Conservation (phyloP, 305 asterid species). For the Fraxinus floribunda region DNA sequence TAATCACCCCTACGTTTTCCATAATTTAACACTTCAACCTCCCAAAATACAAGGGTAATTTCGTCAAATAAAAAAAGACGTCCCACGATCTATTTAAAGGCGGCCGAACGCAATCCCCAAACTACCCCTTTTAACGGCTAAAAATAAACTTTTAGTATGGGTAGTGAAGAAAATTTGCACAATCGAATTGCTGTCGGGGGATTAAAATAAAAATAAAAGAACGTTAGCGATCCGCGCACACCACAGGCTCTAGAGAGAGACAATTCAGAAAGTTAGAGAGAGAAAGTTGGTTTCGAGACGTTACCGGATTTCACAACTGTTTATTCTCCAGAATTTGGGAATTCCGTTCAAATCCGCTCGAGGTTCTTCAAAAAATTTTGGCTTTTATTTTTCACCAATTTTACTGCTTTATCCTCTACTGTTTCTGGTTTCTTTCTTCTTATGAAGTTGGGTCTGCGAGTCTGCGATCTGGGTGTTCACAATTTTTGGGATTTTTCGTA, state of each 20-base stretch:
- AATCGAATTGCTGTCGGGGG: slow-evolving; percentile 31
- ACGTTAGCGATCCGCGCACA: slow-evolving; percentile 66
- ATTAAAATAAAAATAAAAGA: slow-evolving; percentile 33
- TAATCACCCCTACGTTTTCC: slow-evolving; percentile 17
- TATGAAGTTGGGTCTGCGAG: slow-evolving; percentile 44
- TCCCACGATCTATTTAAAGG: slow-evolving; percentile 53
- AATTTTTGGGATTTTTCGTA: slow-evolving; percentile 3
- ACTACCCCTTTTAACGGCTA: slow-evolving; percentile 44
- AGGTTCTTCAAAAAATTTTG: slow-evolving; percentile 39
- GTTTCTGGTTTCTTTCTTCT: background rate
- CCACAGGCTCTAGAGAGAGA: slow-evolving; percentile 46
- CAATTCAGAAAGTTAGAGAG: slow-evolving; percentile 29
- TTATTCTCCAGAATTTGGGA: slow-evolving; percentile 72
- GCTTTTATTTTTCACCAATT: slow-evolving; percentile 23
- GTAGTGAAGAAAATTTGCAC: slow-evolving; percentile 2
- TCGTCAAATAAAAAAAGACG: slow-evolving; percentile 33
- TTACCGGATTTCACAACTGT: slow-evolving; percentile 64
- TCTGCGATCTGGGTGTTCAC: slow-evolving; percentile 38
- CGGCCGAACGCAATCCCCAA: slow-evolving; percentile 41
- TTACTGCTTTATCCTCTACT: slow-evolving; percentile 20
- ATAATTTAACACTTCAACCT: slow-evolving; percentile 1
- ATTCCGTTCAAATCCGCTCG: slow-evolving; percentile 71
- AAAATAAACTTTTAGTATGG: slow-evolving; percentile 16
- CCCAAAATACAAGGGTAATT: slow-evolving; percentile 30
- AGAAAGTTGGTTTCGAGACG: slow-evolving; percentile 51